A percentile compares a stretch with the other conserved stretches of the same genome.
phyloP scores from a whole-genome alignment of 2,329 filamentous ascomycete species.

The Calycina herbarum region DNA sequence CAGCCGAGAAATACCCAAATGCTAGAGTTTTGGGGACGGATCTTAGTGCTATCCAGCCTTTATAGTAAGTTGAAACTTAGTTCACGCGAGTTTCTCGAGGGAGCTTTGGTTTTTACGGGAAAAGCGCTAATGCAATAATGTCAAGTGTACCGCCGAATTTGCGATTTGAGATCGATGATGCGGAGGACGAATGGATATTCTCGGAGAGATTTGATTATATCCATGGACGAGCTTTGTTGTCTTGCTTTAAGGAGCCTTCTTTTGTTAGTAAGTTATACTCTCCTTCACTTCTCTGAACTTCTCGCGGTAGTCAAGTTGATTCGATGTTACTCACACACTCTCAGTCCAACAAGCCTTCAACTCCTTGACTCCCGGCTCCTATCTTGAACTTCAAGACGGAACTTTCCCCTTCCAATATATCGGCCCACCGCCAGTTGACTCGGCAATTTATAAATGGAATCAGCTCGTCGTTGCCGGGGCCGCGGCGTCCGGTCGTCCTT shows the following conservation, averaged over 20 bases:
- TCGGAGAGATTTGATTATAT: conserved; percentile 52
- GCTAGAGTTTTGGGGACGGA: conserved; percentile 34
- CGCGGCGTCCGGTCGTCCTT: neutral
- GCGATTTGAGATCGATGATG: conserved; percentile 53
- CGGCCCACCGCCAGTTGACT: neutral
- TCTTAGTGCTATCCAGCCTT: conserved; percentile 36
- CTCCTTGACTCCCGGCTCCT: conserved; percentile 34
- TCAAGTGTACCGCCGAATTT: conserved; percentile 47
- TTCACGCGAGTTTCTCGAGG: too few species aligned
- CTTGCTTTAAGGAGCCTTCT: conserved; percentile 25
- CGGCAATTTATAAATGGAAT: conserved; percentile 1
- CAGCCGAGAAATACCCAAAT: conserved; percentile 30
- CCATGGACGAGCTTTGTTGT: conserved; percentile 47
- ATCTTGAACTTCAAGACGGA: conserved; percentile 37
- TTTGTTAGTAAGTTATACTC: neutral
- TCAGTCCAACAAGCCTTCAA: conserved; percentile 28
- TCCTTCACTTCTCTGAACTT: too few species aligned
- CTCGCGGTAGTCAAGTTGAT: too few species aligned
- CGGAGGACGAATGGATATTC: conserved; percentile 49
- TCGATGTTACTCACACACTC: neutral
- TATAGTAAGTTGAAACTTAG: conserved; percentile 14
- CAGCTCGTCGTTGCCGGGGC: neutral
- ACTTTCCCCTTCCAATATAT: conserved; percentile 7
- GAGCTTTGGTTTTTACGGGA: too few species aligned
- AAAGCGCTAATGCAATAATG: neutral